Evolutionary conservation across 495 filamentous ascomycete species (phyloP), one percentile per base, ranked within the genome.

Genomic region (Wilcoxina mikolae): DNA sequence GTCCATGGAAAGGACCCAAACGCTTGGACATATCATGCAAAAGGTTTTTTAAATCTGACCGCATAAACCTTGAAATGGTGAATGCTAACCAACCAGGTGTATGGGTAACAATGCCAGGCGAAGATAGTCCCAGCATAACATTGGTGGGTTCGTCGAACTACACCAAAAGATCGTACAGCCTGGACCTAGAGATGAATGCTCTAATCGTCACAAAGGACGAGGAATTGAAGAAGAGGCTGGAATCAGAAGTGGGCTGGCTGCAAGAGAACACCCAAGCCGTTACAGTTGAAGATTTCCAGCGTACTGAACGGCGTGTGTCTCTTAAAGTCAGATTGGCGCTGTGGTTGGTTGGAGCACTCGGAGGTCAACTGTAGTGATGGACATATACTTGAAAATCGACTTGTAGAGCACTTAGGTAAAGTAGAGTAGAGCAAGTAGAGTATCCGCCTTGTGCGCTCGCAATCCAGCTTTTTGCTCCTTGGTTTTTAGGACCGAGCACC

Each of bases 11-110:
- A 51, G 25, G 77, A 87, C 61, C 79, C 80, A 0, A 82, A 73
- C 17, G 93, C 85, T 1, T 99, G 91, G 91, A 94, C 89, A 0
- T 99, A 99, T 65, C 91, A 99, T 63, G 91, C 91, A 46, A 99
- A 99, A 69, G 91, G 64, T 66, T 46, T n/a, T 33, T n/a, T 46
- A 22, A 20, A 35, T 29, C 24, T 10, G 5, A 46, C 43, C 43
- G 27, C 28, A 11, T 12, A 15, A 9, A 27, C n/a, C 51, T 55
- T 29, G 0, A 46, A 24, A 11, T 28, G 12, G 5, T 2, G 26
- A 29, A 18, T 39, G 18, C 27, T 46, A 18, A 33, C 22, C 20
- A 41, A 31, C 26, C 31, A 66, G 63, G 91, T 0, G 72, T 98
- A 1, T 98, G 91, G 91, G 75, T 95, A 22, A 87, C 85, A 0